Conservation (phyloP, 176 grass and related monocot species). For the Carex cristatella region DNA sequence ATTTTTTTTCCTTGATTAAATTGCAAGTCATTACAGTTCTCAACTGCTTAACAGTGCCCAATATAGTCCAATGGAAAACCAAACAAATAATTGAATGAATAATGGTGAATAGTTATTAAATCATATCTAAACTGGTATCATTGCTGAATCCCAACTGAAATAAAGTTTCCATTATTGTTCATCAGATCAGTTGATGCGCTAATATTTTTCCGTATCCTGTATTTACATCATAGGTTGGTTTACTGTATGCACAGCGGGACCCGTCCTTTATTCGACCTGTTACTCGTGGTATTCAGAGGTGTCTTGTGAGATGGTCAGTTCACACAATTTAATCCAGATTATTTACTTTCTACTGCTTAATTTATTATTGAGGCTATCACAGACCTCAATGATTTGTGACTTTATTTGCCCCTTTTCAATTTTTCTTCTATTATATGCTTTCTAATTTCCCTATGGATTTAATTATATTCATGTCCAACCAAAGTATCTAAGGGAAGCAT, state of each 20-base stretch:
- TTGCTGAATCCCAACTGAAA: neutral
- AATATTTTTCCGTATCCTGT: neutral
- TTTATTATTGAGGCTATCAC: neutral
- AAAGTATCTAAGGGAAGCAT: neutral
- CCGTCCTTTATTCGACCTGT: slow-evolving; percentile 83
- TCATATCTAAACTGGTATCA: neutral
- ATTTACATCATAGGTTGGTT: slow-evolving; percentile 58
- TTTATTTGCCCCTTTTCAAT: neutral
- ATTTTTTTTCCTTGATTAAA: neutral
- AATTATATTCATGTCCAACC: neutral
- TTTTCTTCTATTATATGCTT: neutral
- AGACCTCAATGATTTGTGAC: neutral
- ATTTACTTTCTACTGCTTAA: neutral
- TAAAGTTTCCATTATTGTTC: neutral
- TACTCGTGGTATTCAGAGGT: slow-evolving; percentile 74
- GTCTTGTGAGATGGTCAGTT: slow-evolving; percentile 84
- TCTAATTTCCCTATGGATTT: neutral
- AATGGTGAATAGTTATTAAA: neutral
- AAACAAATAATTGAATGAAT: neutral
- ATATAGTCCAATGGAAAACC: neutral
- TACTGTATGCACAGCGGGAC: slow-evolving; percentile 88
- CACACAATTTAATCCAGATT: neutral
- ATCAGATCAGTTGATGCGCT: slow-evolving; percentile 22
- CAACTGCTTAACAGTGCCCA: neutral
- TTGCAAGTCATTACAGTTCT: neutral